These are phyloP conservation scores for Xylaria multiplex DNA, from an alignment of 2,329 filamentous ascomycete species.

Conservation along the genomic window DNA sequence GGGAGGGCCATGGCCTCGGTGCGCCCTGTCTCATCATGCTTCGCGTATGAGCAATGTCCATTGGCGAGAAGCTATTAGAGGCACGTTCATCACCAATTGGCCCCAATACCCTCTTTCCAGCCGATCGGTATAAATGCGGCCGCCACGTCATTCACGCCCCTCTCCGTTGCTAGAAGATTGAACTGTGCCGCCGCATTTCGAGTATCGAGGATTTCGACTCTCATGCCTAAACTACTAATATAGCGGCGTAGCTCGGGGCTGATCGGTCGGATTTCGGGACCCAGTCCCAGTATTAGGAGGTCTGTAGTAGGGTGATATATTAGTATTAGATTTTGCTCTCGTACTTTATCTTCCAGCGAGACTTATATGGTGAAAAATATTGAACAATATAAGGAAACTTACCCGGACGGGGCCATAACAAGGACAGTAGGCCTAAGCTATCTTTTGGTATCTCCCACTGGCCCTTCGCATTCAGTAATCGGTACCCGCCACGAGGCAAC, in stretches of 20 bases:
- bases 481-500: conserved; percentile 56
- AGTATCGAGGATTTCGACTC: conserved; percentile 90
- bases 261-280: conserved; percentile 77
- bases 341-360: background rate
- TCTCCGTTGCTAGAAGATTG: conserved; percentile 93
- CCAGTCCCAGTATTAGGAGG: conserved; percentile 88
- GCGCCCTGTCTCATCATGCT: background rate
- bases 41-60: background rate
- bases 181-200: conserved; percentile 94
- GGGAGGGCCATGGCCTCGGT: background rate
- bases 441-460: conserved; percentile 80
- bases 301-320: conserved; percentile 61
- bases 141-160: conserved; percentile 84
- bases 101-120: conserved; percentile 72
- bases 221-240: conserved; percentile 81
- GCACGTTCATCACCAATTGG: conserved; percentile 41
- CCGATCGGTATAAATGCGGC: conserved; percentile 88
- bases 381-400: conserved; percentile 49
- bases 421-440: conserved; percentile 77
- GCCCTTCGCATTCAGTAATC: conserved; percentile 77
- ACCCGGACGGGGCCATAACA: conserved; percentile 92
- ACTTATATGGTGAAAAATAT: background rate
- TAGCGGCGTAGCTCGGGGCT: conserved; percentile 77
- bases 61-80: background rate
- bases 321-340: conserved; percentile 10